A percentile compares a stretch with the other conserved stretches of the same genome.
Conservation (phyloP, 1,284 basidiomycete genomes). For the Vanrija sp. region DNA sequence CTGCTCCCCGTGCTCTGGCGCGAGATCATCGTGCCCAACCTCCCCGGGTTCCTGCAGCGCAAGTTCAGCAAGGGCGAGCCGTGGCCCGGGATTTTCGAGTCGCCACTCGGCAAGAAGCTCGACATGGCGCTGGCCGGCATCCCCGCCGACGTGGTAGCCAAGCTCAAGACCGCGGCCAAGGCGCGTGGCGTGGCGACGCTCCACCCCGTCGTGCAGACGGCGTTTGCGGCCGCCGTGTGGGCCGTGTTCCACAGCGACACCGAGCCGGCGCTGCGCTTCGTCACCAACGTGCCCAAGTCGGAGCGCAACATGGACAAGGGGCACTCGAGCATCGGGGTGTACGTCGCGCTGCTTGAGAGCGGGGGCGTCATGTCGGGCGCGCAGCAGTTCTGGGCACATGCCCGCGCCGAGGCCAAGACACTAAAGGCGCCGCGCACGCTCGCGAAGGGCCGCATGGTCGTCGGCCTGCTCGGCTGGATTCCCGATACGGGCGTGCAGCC, state of each 20-base stretch:
- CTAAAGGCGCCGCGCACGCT: neutral
- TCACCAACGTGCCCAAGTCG: conserved; percentile 14
- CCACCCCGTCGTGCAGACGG: conserved; percentile 32
- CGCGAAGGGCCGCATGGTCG: conserved; percentile 9
- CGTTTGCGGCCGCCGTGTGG: conserved; percentile 30
- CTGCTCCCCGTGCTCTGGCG: conserved; percentile 28
- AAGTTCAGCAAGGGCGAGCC: conserved; percentile 15
- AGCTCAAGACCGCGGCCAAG: conserved; percentile 20
- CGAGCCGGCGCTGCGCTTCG: neutral
- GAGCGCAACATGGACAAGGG: conserved; percentile 22
- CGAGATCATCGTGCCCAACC: conserved; percentile 30
- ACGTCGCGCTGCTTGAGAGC: conserved; percentile 21
- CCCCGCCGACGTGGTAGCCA: conserved; percentile 6
- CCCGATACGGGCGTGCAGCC: conserved; percentile 21
- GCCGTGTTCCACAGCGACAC: conserved; percentile 1
- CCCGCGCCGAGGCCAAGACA: neutral
- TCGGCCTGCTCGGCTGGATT: conserved; percentile 34
- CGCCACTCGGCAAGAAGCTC: conserved; percentile 1
- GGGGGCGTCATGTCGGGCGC: neutral
- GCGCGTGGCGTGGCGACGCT: conserved; percentile 29
- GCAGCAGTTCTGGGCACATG: conserved; percentile 26
- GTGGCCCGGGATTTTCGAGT: conserved; percentile 27
- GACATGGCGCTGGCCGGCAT: conserved; percentile 18
- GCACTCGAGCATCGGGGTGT: conserved; percentile 32
- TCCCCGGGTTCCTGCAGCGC: conserved; percentile 28